phyloP scores from a whole-genome alignment of 129 eudicot species.

The Pittosporum tobira region DNA sequence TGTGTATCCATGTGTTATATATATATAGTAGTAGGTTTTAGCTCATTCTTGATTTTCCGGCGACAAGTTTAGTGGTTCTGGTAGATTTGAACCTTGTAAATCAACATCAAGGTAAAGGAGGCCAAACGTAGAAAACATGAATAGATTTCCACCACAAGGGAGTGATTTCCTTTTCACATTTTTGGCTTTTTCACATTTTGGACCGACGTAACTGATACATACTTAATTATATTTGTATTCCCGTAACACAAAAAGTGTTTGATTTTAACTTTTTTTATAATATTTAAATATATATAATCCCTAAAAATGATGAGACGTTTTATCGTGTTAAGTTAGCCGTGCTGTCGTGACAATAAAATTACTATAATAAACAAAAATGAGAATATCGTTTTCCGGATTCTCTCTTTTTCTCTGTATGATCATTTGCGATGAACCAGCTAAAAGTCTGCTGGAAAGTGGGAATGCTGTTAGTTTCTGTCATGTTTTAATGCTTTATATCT shows the following conservation, averaged over 20 bases:
- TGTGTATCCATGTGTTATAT: background rate
- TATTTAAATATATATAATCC: too few relatives aligned
- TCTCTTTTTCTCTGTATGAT: background rate
- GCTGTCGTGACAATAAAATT: too few relatives aligned
- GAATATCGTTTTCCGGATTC: background rate
- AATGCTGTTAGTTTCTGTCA: background rate
- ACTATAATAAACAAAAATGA: too few relatives aligned
- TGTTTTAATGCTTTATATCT: background rate
- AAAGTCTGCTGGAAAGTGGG: background rate
- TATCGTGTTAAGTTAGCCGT: too few relatives aligned
- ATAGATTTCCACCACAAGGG: slow-evolving; percentile 1
- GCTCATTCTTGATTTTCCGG: background rate
- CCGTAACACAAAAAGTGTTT: too few relatives aligned
- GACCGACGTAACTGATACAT: too few relatives aligned
- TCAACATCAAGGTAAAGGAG: background rate
- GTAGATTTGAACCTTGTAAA: background rate
- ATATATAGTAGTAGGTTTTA: background rate
- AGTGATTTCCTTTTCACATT: background rate
- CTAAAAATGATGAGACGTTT: too few relatives aligned
- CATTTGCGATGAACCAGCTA: background rate
- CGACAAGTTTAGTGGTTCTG: background rate
- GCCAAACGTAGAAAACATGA: slow-evolving; percentile 1
- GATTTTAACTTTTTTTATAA: too few relatives aligned
- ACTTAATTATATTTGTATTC: too few relatives aligned
- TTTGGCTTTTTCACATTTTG: background rate